Evolutionary conservation across 208 protist species (phyloP), one percentile per base, ranked within the genome.

Genomic region (Trypanosoma brucei): DNA sequence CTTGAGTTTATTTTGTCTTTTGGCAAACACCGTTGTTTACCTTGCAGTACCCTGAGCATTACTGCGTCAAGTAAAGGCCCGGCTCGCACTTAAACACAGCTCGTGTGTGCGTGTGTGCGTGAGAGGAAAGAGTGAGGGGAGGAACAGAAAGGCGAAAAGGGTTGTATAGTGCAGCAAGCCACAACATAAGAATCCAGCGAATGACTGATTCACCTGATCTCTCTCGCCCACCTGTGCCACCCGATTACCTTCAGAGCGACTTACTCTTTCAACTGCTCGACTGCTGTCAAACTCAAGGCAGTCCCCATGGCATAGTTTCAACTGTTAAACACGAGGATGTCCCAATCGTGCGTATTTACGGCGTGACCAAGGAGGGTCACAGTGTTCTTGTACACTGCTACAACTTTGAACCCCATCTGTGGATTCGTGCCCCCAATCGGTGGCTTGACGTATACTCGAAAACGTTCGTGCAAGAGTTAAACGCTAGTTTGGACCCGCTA

Each of bases 391-490:
- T 85, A 5, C 91, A 98, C 76, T 91, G 94, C 65, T 97, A 98
- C 87, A 97, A 97, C 65, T 98, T 96, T 66, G 84, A 98, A 77
- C 96, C 97, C 0, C 98, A 98, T 75, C 85, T 99, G 49, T 99
- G 96, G 87, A 90, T 97, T 31, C 80, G 88, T 59, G 88, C 92
- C 7, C 93, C 89, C 38, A 58, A 63, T 1, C 80, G 81, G 55
- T 97, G 91, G 81, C 44, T 86, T 7, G 83, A 82, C 2, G 82
- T 84, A 34, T 68, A 94, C 66, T 76, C 85, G 35, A 76, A 90
- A 52, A 74, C 58, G n/a, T 59, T 97, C 30, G 62, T 83, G 69
- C 62, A 76, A 9, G 77, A 89, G 62, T 73, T 97, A 5, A 97
- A 97, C 69, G 61, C 65, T 5, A 60, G 84, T 55, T 72, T 95